These are phyloP conservation scores for Camellia japonica DNA, from an alignment of 148 eudicot genomes.

Conservation along the genomic window DNA sequence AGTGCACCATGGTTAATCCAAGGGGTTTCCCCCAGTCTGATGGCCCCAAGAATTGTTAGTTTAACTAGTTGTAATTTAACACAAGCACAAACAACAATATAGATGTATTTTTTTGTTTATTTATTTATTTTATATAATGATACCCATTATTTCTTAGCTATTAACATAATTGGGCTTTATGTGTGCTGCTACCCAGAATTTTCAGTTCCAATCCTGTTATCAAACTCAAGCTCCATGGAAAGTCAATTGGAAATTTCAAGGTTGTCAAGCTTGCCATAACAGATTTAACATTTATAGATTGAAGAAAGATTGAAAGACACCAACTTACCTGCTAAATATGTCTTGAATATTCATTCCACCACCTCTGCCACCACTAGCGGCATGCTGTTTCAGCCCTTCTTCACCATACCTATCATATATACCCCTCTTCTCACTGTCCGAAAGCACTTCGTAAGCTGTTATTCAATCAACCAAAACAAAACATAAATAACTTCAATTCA, in stretches of 20 bases:
- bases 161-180: background rate
- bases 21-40: too few species aligned
- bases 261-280: background rate
- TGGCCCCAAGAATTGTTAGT: background rate
- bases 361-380: slow-evolving; percentile 81
- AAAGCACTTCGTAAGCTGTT: slow-evolving; percentile 87
- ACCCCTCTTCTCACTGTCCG: slow-evolving; percentile 87
- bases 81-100: background rate
- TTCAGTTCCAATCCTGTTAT: background rate
- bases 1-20: too few species aligned
- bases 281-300: background rate
- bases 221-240: background rate
- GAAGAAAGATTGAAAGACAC: slow-evolving; percentile 7
- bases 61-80: background rate
- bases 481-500: background rate
- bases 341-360: slow-evolving; percentile 89
- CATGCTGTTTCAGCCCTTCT: slow-evolving; percentile 90
- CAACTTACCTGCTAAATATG: slow-evolving; percentile 84
- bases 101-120: background rate
- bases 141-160: background rate
- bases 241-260: background rate
- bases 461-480: slow-evolving; percentile 20
- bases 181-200: background rate
- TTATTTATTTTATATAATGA: background rate
- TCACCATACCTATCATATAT: slow-evolving; percentile 94